These are phyloP conservation scores for Tricholoma bakamatsutake DNA, from an alignment of 768 basidiomycete species.

Conservation along the genomic window DNA sequence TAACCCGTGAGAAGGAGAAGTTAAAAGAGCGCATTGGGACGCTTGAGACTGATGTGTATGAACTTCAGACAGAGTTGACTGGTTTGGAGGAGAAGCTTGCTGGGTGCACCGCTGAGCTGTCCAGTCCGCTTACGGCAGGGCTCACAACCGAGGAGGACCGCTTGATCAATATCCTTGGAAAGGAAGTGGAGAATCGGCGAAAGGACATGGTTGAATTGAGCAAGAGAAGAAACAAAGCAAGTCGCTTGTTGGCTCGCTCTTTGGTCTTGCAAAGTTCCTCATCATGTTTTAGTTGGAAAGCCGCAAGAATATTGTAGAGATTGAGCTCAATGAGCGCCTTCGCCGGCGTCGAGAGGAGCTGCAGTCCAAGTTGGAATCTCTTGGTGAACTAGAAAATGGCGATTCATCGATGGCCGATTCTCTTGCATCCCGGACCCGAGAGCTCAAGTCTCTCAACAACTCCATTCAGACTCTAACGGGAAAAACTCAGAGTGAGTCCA, in stretches of 20 bases:
- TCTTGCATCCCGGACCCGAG: constrained; percentile 60
- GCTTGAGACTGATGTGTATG: constrained; percentile 62
- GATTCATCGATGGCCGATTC: constrained; percentile 57
- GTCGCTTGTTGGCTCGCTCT: constrained; percentile 16
- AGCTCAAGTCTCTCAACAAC: constrained; percentile 60
- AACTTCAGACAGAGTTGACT: constrained; percentile 66
- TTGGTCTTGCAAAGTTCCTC: background rate
- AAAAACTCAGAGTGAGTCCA: constrained; percentile 50
- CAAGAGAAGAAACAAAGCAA: constrained; percentile 64
- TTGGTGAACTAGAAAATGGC: constrained; percentile 57
- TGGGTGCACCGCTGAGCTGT: constrained; percentile 65
- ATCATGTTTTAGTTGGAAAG: constrained; percentile 50
- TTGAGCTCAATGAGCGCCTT: constrained; percentile 89
- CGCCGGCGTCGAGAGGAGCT: constrained; percentile 77
- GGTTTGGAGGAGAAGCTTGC: constrained; percentile 55
- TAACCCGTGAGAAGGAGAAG: constrained; percentile 68
- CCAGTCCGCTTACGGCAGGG: constrained; percentile 67
- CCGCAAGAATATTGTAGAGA: constrained; percentile 77
- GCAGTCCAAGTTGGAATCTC: constrained; percentile 63
- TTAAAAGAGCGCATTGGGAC: constrained; percentile 51
- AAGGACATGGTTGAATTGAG: constrained; percentile 65
- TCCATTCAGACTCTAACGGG: constrained; percentile 61
- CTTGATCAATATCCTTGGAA: constrained; percentile 59
- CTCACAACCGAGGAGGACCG: constrained; percentile 69
- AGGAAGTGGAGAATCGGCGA: constrained; percentile 71